Evolutionary conservation across 331 rosid genomes (phyloP), one percentile per base, ranked within the genome.

Genomic region (Erythrophleum ivorense): DNA sequence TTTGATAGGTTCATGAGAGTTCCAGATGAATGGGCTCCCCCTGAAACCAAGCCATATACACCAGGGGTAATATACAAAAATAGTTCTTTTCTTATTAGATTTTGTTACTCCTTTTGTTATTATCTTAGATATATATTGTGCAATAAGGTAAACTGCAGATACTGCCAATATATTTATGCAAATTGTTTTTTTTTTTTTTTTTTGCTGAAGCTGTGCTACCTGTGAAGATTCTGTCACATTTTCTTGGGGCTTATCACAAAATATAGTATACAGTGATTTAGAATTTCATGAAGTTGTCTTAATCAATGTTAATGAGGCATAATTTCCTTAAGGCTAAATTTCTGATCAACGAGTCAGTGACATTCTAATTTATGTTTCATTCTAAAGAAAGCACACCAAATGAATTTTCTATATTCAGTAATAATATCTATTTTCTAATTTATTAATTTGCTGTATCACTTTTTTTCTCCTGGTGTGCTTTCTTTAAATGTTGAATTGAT

Each of bases 11-110:
- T 88, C 87, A 88, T 89, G 95, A 86, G 66, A 75, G 95, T 91
- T 78, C 95, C 95, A 2, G 89, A 89, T 88, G 82, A 84, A 76
- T 91, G 93, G 95, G 93, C 90, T 11, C 90, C 93, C 62, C 91
- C 95, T 2, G 91, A 89, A 88, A 68, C 33, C 29, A 80, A 3
- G 24, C 89, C 95, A 8, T 91, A 91, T 62, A 53, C 77, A n/a
- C 89, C 95, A 0, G 95, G 91, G 92, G 95, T 91, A 89, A 82
- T 73, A 63, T 53, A 33, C 62, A 67, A 53, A 41, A 21, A 2
- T 48, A n/a, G 14, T 83, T 15, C 2, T 24, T 10, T 78, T 43
- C 38, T 31, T 79, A 24, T 60, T 21, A 13, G 43, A 41, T 40
- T 55, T 41, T 34, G 55, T 60, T n/a, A 24, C n/a, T 34, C 16